Conservation (phyloP, 306 rosid species). For the Myrica gale region DNA sequence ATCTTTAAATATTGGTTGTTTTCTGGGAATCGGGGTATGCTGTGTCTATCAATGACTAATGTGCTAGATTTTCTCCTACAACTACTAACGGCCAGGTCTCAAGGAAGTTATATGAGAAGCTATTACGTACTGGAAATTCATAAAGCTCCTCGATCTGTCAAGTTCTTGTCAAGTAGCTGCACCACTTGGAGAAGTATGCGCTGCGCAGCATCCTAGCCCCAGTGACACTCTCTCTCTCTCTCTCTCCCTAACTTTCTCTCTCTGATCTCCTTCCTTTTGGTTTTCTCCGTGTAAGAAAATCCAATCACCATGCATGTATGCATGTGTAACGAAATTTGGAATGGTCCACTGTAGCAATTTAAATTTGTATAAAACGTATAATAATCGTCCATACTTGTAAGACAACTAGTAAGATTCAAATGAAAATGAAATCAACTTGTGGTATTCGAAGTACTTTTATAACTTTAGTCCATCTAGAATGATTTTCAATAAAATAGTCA, state of each 20-base stretch:
- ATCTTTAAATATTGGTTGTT: neutral
- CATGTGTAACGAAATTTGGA: no score
- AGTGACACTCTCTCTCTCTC: neutral
- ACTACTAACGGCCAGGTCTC: neutral
- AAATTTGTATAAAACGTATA: neutral
- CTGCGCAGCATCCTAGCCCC: neutral
- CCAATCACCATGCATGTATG: neutral
- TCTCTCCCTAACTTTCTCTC: neutral
- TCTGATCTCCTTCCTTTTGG: no score
- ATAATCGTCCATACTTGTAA: neutral
- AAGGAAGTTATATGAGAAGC: constrained; percentile 8
- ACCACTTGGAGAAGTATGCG: neutral
- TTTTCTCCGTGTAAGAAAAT: neutral
- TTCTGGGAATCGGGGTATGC: neutral
- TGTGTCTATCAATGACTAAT: neutral
- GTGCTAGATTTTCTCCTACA: neutral
- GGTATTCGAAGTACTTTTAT: no score
- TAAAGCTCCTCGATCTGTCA: neutral
- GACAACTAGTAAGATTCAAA: no score
- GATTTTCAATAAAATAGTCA: no score
- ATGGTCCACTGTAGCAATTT: no score
- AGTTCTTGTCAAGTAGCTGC: neutral
- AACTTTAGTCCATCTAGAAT: no score
- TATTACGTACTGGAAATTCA: neutral
- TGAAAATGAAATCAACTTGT: no score